Evolutionary conservation across 768 basidiomycete genomes (phyloP).

Genomic region (Cytidiella melzeri): DNA sequence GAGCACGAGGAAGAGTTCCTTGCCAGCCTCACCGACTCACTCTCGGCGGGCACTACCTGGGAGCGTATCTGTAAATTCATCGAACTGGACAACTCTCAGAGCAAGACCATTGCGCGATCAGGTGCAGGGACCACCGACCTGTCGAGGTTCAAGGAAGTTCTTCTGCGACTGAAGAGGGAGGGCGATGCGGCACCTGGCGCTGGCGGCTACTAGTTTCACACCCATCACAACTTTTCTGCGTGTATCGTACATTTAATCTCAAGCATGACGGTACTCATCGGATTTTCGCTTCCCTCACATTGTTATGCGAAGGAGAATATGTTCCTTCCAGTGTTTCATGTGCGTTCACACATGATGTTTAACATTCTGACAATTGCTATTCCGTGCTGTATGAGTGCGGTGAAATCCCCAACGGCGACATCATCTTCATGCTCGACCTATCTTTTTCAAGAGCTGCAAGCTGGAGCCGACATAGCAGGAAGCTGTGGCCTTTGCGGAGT

Average conservation of each 20-base stretch:
- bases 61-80: conserved; percentile 82
- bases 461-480: too few relatives aligned
- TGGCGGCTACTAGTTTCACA: conserved; percentile 75
- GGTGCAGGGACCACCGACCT: conserved; percentile 88
- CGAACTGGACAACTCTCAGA: conserved; percentile 93
- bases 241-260: background rate
- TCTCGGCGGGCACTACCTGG: conserved; percentile 93
- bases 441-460: too few relatives aligned
- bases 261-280: background rate
- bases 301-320: too few relatives aligned
- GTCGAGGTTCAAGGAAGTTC: conserved; percentile 85
- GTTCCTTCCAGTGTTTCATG: too few relatives aligned
- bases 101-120: conserved; percentile 87
- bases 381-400: too few relatives aligned
- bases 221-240: too few relatives aligned
- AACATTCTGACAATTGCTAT: too few relatives aligned
- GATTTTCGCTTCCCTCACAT: too few relatives aligned
- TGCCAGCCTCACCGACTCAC: conserved; percentile 59
- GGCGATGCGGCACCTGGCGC: conserved; percentile 91
- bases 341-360: too few relatives aligned
- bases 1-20: conserved; percentile 83
- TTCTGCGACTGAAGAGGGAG: conserved; percentile 84
- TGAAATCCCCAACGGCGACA: too few relatives aligned
- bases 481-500: too few relatives aligned
- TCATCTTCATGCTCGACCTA: too few relatives aligned